Conservation (phyloP, 352 stramenopile genomes). For the Pythium chondricola region DNA sequence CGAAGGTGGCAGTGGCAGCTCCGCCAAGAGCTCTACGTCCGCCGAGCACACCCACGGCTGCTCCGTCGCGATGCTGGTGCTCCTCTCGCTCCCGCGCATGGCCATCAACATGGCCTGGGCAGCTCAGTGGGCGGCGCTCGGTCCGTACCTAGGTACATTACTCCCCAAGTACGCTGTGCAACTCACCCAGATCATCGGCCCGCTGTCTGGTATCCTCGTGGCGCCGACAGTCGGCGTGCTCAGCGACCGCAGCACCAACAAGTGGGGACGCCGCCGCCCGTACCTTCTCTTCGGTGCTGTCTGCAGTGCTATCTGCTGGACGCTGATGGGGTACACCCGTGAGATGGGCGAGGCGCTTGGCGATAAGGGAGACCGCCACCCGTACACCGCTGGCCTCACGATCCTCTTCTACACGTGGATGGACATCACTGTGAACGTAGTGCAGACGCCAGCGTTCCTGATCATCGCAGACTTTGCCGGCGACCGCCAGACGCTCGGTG, state of each 20-base stretch:
- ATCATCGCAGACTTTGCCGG: constrained; percentile 75
- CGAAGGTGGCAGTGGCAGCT: not conserved
- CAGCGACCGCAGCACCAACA: constrained; percentile 44
- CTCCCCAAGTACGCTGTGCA: constrained; percentile 61
- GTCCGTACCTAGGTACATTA: constrained; percentile 65
- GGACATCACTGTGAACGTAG: constrained; percentile 76
- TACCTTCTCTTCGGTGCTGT: constrained; percentile 59
- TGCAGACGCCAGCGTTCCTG: constrained; percentile 61
- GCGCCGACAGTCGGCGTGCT: constrained; percentile 61
- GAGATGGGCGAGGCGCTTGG: constrained; percentile 58
- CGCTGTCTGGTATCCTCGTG: constrained; percentile 62
- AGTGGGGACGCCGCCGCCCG: constrained; percentile 57
- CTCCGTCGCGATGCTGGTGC: constrained; percentile 59
- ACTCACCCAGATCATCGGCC: constrained; percentile 66
- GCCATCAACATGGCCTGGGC: constrained; percentile 78
- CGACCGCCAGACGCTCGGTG: constrained; percentile 55
- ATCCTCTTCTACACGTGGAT: constrained; percentile 82
- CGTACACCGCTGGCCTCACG: constrained; percentile 51
- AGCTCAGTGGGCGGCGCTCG: constrained; percentile 66
- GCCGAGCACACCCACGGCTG: constrained; percentile 20
- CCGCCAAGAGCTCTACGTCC: not conserved
- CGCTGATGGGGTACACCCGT: constrained; percentile 59
- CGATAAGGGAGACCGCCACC: constrained; percentile 34
- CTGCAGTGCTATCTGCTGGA: constrained; percentile 60
- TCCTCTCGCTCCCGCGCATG: constrained; percentile 64